Conservation (phyloP, 306 rosid genomes). For the Malus asiatica region DNA sequence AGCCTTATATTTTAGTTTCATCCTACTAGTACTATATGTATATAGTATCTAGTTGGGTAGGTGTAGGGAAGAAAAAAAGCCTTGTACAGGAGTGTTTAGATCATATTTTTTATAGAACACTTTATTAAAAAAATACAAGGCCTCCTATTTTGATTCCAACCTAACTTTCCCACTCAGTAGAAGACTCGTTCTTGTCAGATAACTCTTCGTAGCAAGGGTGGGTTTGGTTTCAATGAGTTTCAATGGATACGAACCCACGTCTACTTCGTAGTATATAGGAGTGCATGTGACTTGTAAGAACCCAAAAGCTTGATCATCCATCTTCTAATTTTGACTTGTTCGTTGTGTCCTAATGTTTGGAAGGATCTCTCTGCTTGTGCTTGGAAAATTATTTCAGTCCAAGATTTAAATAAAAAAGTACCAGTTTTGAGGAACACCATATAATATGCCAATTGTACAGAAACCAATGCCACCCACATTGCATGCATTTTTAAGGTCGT, state of each 20-base stretch:
- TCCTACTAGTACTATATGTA: too few species aligned
- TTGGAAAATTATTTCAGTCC: background rate
- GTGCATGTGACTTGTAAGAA: background rate
- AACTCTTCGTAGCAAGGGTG: background rate
- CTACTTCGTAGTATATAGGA: background rate
- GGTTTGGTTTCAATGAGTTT: too few species aligned
- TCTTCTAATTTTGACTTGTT: background rate
- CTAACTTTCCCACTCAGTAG: background rate
- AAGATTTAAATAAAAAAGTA: background rate
- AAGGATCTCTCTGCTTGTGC: background rate
- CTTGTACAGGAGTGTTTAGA: too few species aligned
- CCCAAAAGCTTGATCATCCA: background rate
- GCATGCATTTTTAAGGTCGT: slow-evolving; percentile 6
- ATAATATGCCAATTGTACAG: background rate
- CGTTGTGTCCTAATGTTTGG: background rate
- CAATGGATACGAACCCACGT: too few species aligned
- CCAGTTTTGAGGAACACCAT: background rate
- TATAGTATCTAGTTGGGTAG: too few species aligned
- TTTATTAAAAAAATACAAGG: too few species aligned
- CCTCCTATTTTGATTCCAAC: background rate
- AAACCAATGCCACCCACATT: background rate
- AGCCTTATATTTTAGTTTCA: background rate
- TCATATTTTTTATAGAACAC: too few species aligned
- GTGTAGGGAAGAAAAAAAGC: too few species aligned
- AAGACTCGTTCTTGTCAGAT: background rate